phyloP scores from a whole-genome alignment of 768 basidiomycete genomes.

The Lactarius deliciosus region DNA sequence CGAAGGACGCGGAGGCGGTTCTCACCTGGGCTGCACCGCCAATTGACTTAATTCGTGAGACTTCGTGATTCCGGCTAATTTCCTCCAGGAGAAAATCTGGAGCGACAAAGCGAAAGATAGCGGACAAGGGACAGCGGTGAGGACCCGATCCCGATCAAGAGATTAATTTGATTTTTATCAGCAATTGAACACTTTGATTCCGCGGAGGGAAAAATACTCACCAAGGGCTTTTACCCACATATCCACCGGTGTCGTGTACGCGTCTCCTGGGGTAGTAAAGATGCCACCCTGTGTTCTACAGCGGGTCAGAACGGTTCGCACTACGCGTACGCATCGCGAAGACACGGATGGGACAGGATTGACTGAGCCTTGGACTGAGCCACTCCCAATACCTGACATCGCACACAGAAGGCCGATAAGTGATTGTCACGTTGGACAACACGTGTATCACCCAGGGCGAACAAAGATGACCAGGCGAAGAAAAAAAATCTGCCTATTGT shows the following conservation, averaged over 20 bases:
- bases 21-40: constrained; percentile 73
- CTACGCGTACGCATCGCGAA: background rate
- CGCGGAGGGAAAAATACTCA: constrained; percentile 41
- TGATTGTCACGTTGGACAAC: constrained; percentile 8
- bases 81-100: constrained; percentile 76
- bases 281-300: constrained; percentile 81
- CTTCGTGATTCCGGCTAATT: constrained; percentile 64
- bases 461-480: constrained; percentile 11
- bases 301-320: constrained; percentile 16
- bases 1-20: constrained; percentile 18
- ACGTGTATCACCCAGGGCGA: constrained; percentile 3
- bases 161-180: constrained; percentile 63
- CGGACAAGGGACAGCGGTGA: background rate
- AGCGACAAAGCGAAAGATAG: constrained; percentile 8
- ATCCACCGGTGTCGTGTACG: constrained; percentile 84
- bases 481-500: background rate
- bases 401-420: constrained; percentile 9
- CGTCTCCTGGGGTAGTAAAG: constrained; percentile 83
- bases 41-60: constrained; percentile 69
- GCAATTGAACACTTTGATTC: constrained; percentile 20
- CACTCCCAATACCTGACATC: background rate
- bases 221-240: constrained; percentile 90
- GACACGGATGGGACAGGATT: background rate
- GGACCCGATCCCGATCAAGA: constrained; percentile 25
- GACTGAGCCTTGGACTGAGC: background rate